Percentiles rank a stretch among this genome's conserved stretches.
Conservation (phyloP, 129 eudicot genomes). For the Helichrysum umbraculigerum region DNA sequence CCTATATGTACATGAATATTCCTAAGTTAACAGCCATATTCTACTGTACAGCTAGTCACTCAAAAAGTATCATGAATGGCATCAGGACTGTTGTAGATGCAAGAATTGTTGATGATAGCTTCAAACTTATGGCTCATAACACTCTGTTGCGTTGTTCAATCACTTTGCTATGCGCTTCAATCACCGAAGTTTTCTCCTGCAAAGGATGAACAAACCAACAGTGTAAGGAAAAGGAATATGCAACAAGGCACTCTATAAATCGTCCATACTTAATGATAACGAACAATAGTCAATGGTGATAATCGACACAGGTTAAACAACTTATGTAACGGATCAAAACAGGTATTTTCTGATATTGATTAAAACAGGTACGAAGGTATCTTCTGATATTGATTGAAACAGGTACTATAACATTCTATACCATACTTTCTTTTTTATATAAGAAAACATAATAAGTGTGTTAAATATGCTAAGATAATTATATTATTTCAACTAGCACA, state of each 20-base stretch:
- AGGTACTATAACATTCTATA: neutral
- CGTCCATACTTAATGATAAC: neutral
- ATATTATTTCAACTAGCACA: neutral
- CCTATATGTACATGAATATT: conserved; percentile 30
- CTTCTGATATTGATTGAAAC: neutral
- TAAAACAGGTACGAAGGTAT: neutral
- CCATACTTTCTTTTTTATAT: neutral
- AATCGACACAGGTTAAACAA: neutral
- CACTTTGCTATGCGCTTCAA: conserved; percentile 44
- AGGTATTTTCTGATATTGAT: neutral
- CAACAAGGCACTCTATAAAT: neutral
- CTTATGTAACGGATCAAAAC: neutral
- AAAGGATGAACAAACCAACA: neutral
- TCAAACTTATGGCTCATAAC: conserved; percentile 32
- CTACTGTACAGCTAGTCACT: conserved; percentile 23
- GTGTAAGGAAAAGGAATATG: neutral
- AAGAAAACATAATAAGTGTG: neutral
- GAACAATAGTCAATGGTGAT: neutral
- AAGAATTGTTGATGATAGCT: conserved; percentile 6
- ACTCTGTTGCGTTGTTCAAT: conserved; percentile 55
- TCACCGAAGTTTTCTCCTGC: conserved; percentile 61
- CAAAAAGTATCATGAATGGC: conserved; percentile 13
- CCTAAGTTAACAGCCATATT: conserved; percentile 30
- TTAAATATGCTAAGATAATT: neutral
- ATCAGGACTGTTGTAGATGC: conserved; percentile 19